These are phyloP conservation scores for Fusarium pseudoanthophilum DNA, from an alignment of 2,329 filamentous ascomycete genomes.

Conservation along the genomic window DNA sequence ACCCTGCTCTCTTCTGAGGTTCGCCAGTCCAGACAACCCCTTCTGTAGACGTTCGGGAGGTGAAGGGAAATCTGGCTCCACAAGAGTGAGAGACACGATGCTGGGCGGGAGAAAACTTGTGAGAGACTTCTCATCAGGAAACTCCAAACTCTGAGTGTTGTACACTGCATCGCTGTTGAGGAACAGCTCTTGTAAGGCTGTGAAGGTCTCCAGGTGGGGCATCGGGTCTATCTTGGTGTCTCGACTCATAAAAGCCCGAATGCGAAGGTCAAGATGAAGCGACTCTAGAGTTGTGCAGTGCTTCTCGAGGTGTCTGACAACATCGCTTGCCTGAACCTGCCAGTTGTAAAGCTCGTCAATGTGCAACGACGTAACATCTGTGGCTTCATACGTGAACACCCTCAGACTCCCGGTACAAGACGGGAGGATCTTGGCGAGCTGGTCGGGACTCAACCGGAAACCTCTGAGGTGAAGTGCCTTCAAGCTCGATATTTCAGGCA, in stretches of 20 bases:
- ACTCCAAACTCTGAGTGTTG: neutral
- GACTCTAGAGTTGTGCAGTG: constrained; percentile 7
- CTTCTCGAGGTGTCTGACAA: constrained; percentile 1
- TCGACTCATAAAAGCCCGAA: neutral
- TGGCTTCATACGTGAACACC: constrained; percentile 23
- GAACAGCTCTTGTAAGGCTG: constrained; percentile 14
- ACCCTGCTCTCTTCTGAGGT: neutral
- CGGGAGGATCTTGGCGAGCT: neutral
- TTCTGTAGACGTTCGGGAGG: neutral
- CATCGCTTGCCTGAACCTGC: constrained; percentile 10
- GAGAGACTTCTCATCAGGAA: constrained; percentile 7
- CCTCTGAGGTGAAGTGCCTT: constrained; percentile 4
- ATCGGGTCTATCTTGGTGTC: neutral
- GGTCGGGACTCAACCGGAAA: neutral
- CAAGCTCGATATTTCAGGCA: constrained; percentile 6
- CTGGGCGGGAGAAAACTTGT: neutral
- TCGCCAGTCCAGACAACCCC: constrained; percentile 2
- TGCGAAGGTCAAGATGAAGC: constrained; percentile 23
- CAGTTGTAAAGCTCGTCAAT: neutral
- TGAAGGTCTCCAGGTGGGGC: constrained; percentile 13
- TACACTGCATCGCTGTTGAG: constrained; percentile 11
- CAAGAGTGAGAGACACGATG: constrained; percentile 14
- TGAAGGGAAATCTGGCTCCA: neutral
- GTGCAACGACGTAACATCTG: neutral
- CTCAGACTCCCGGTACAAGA: constrained; percentile 1